A percentile compares a stretch with the other conserved stretches of the same genome.
These are phyloP conservation scores for Lipomyces sp. DNA, from an alignment of 805 yeast genomes.

Conservation along the genomic window DNA sequence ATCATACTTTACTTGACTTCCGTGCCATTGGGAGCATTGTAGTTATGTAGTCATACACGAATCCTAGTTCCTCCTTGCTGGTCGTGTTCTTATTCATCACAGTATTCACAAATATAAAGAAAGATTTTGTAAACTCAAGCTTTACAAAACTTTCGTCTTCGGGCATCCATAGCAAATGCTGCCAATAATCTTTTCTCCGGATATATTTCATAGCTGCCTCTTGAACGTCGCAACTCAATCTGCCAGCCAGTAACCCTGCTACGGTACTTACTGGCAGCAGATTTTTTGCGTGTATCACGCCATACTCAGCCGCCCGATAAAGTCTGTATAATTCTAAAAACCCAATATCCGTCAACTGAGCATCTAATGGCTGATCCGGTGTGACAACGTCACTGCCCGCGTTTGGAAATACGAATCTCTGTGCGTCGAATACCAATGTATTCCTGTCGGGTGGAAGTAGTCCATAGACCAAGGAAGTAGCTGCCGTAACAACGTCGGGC, in stretches of 20 bases:
- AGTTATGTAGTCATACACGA: neutral
- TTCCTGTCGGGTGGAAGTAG: neutral
- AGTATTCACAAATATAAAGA: neutral
- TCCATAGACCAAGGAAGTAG: neutral
- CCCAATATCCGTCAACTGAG: neutral
- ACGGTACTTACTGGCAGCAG: neutral
- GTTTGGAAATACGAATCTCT: neutral
- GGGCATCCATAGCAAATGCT: conserved; percentile 8
- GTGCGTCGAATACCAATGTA: neutral
- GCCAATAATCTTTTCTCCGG: conserved; percentile 2
- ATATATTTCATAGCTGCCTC: neutral
- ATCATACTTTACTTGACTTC: neutral
- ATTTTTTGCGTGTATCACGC: neutral
- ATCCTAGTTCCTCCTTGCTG: neutral
- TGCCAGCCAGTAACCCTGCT: neutral
- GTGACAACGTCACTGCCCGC: neutral
- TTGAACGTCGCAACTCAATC: neutral
- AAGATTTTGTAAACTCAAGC: neutral
- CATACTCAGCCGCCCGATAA: neutral
- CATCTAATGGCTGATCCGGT: neutral
- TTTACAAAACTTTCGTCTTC: neutral
- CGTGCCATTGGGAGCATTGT: neutral
- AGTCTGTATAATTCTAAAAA: neutral
- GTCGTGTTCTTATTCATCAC: neutral
- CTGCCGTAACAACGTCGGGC: neutral